Evolutionary conservation across 1,284 basidiomycete species (phyloP), one percentile per base, ranked within the genome.

Genomic region (Apiotrichum gracile): DNA sequence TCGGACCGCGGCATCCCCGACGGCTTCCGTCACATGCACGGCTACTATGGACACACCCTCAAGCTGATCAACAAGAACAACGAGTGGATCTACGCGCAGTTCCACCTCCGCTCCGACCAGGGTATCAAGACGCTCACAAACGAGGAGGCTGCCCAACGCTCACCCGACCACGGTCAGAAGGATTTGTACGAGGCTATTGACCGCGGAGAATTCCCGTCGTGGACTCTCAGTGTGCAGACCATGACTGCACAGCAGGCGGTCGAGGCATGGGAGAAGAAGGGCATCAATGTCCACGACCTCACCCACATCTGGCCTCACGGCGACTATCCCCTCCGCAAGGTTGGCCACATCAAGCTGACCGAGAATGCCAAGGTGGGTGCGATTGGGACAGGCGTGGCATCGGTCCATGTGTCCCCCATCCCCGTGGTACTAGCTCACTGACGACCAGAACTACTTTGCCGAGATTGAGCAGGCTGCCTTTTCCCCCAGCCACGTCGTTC

Each of bases 161-260:
- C 91, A 74, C 85, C 89, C 38, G 91, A 94, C 69, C 87, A 90
- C 59, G 84, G 82, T 59, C 86, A 81, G 60, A 80, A 91, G 70
- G 75, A 79, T 27, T 78, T 97, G 45, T 92, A 87, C 76, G 81
- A 57, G 25, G 77, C 82, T 29, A 93, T 97, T 69, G 87, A 91
- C 69, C 72, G 76, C 16, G 85, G 85, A 52, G 81, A 91, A 5
- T 84, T 58, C 67, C 62, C 60, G 40, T 52, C 62, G 13, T 54
- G 68, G 69, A 73, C 68, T 6, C 53, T 75, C 50, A 57, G 63
- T 47, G 67, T 72, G 13, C 89, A 93, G 85, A 88, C 85, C 26
- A 92, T 91, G 89, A 92, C 89, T 0, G 78, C 84, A 4, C 80
- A 86, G 66, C 86, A 96, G 78, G 92, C 91, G n/a, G 88, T 91